phyloP scores from a whole-genome alignment of 108 stramenopile genomes.

The Cylindrotheca fusiformis region DNA sequence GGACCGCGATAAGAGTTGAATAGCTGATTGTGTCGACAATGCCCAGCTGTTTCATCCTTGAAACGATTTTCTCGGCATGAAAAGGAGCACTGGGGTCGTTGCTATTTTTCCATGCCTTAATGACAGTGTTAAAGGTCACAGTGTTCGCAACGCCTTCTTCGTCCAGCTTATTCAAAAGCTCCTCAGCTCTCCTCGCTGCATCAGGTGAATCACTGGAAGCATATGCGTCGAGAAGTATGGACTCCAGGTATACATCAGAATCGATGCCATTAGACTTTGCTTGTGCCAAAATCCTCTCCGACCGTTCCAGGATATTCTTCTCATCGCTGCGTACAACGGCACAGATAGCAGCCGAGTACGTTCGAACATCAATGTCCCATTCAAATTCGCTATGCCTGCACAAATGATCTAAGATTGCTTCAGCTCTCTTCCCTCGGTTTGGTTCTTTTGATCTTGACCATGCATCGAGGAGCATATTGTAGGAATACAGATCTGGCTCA shows the following conservation, averaged over 20 bases:
- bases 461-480: conserved; percentile 46
- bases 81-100: conserved; percentile 21
- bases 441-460: conserved; percentile 53
- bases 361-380: neutral
- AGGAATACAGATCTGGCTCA: conserved; percentile 29
- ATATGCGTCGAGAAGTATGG: conserved; percentile 18
- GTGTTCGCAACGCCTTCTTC: conserved; percentile 11
- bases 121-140: conserved; percentile 32
- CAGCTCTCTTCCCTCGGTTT: conserved; percentile 52
- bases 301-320: conserved; percentile 11
- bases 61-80: conserved; percentile 35
- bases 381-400: conserved; percentile 7
- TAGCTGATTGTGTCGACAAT: conserved; percentile 29
- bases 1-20: conserved; percentile 36
- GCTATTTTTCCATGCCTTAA: conserved; percentile 58
- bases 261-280: conserved; percentile 6
- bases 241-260: conserved; percentile 13
- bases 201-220: conserved; percentile 9
- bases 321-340: conserved; percentile 22
- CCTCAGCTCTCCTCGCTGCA: conserved; percentile 15
- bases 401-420: conserved; percentile 44
- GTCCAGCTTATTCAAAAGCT: conserved; percentile 16
- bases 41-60: conserved; percentile 38
- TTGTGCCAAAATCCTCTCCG: conserved; percentile 9
- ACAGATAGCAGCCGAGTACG: conserved; percentile 16